Evolutionary conservation across 257 asterid genomes (phyloP).

Genomic region (Scutellaria baicalensis): DNA sequence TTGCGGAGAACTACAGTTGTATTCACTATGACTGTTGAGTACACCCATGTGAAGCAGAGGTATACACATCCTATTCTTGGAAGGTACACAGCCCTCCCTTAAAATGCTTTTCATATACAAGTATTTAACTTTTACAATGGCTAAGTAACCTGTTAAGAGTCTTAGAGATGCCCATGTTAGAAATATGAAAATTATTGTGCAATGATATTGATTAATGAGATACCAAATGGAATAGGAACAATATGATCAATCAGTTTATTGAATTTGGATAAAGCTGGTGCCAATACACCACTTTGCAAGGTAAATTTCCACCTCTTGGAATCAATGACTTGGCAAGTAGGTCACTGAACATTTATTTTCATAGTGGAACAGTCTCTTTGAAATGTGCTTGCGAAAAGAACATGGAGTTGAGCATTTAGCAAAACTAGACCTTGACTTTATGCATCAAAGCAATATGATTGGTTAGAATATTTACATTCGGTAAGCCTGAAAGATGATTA

Average conservation of each 20-base stretch:
- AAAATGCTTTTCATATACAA: not conserved
- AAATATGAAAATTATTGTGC: not conserved
- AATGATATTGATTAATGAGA: not conserved
- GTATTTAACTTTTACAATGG: not conserved
- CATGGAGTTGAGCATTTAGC: not conserved
- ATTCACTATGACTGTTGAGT: constrained; percentile 91
- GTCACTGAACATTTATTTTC: not conserved
- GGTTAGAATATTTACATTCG: not conserved
- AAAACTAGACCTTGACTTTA: not conserved
- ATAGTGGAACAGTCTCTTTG: not conserved
- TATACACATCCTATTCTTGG: constrained; percentile 67
- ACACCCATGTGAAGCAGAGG: constrained; percentile 63
- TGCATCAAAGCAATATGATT: not conserved
- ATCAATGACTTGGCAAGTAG: not conserved
- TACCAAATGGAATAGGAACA: not conserved
- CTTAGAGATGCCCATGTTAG: not conserved
- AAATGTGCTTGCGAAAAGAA: not conserved
- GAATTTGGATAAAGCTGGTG: not conserved
- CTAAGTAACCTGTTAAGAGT: not conserved
- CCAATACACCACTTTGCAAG: not conserved
- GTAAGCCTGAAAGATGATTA: not conserved
- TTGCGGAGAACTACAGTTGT: constrained; percentile 96
- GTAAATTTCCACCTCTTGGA: not conserved
- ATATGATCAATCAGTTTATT: not conserved
- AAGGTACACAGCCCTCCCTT: constrained; percentile 49